A percentile compares a stretch with the other conserved stretches of the same genome.
These are phyloP conservation scores for Fraxinus pennsylvanica DNA, from an alignment of 257 asterid species.

Conservation along the genomic window DNA sequence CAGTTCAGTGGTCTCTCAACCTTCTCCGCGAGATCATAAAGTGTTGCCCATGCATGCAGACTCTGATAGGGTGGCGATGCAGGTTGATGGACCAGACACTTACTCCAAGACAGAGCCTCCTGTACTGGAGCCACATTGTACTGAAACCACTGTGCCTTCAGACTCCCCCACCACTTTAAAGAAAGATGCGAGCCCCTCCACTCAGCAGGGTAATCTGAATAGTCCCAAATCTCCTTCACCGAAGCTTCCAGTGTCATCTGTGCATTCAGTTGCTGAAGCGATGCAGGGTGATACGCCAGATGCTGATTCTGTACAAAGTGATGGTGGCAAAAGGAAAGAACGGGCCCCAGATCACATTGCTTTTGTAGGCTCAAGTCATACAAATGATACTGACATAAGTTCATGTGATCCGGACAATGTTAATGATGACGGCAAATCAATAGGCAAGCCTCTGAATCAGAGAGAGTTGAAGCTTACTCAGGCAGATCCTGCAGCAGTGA, in stretches of 20 bases:
- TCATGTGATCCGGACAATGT: constrained; percentile 22
- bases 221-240: constrained; percentile 22
- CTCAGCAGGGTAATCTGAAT: constrained; percentile 23
- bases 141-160: constrained; percentile 11
- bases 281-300: constrained; percentile 25
- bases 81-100: constrained; percentile 28
- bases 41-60: constrained; percentile 22
- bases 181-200: constrained; percentile 23
- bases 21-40: constrained; percentile 19
- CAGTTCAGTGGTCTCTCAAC: constrained; percentile 20
- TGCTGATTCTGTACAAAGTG: constrained; percentile 18
- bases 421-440: constrained; percentile 27
- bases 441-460: constrained; percentile 25
- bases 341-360: constrained; percentile 18
- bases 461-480: constrained; percentile 22
- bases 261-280: constrained; percentile 22
- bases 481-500: constrained; percentile 27
- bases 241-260: constrained; percentile 18
- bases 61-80: constrained; percentile 22
- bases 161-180: constrained; percentile 17
- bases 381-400: constrained; percentile 23
- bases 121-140: constrained; percentile 23
- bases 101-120: constrained; percentile 17
- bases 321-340: constrained; percentile 39
- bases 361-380: constrained; percentile 10